Conservation (phyloP, 2,329 filamentous ascomycete genomes). For the Fusarium sp. region DNA sequence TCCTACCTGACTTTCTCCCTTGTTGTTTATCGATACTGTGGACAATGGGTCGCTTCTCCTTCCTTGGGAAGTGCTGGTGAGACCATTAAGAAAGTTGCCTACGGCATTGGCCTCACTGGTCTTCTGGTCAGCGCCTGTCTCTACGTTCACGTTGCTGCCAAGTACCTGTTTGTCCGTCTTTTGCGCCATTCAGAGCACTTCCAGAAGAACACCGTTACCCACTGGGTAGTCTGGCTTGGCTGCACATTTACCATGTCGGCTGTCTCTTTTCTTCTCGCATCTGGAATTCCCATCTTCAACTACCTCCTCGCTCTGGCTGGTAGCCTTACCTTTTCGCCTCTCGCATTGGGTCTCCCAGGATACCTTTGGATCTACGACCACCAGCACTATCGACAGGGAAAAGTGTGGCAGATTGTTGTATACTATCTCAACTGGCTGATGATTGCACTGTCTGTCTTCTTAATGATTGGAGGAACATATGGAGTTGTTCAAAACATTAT, state of each 20-base stretch:
- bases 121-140: constrained; percentile 48
- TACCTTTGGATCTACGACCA: constrained; percentile 41
- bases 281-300: constrained; percentile 46
- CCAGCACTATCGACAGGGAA: constrained; percentile 20
- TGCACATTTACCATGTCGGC: constrained; percentile 42
- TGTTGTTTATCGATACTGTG: constrained; percentile 49
- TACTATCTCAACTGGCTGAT: constrained; percentile 26
- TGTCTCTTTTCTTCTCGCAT: constrained; percentile 40
- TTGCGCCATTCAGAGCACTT: constrained; percentile 52
- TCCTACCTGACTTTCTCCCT: constrained; percentile 47
- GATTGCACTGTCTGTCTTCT: constrained; percentile 11
- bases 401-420: constrained; percentile 3
- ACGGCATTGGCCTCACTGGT: constrained; percentile 48
- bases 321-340: constrained; percentile 47
- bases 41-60: constrained; percentile 46
- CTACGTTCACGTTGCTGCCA: constrained; percentile 54
- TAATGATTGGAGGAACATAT: constrained; percentile 22
- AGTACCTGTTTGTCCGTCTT: constrained; percentile 55
- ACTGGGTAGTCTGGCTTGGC: constrained; percentile 53
- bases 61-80: constrained; percentile 46
- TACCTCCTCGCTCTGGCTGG: constrained; percentile 50
- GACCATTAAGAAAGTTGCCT: constrained; percentile 49
- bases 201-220: constrained; percentile 49
- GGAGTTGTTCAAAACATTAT: constrained; percentile 25
- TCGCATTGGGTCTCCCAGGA: constrained; percentile 46